These are phyloP conservation scores for Wickerhamiella lipophila DNA, from an alignment of 805 yeast species.

Conservation along the genomic window DNA sequence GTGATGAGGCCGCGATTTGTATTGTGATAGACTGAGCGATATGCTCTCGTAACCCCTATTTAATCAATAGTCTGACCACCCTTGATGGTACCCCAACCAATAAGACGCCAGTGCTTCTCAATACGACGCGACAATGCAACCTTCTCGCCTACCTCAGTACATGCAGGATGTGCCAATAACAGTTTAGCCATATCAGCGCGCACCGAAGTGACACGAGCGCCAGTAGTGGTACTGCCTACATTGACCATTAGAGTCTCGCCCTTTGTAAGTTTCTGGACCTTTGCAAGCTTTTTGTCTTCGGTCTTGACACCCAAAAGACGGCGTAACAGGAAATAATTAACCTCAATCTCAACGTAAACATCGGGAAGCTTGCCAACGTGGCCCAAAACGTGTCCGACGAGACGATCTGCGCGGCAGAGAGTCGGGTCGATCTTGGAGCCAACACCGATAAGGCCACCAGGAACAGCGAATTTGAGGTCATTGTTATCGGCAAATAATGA, in stretches of 20 bases:
- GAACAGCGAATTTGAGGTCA: slow-evolving; percentile 96
- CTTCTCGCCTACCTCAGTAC: slow-evolving; percentile 97
- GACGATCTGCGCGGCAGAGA: slow-evolving; percentile 96
- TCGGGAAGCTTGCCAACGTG: slow-evolving; percentile 93
- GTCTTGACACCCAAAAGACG: slow-evolving; percentile 97
- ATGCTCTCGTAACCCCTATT: neutral
- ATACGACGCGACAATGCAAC: slow-evolving; percentile 98
- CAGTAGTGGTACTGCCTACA: slow-evolving; percentile 98
- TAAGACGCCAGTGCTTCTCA: slow-evolving; percentile 98
- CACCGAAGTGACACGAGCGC: slow-evolving; percentile 96
- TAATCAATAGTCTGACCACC: slow-evolving; percentile 45
- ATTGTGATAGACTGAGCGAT: too few relatives aligned
- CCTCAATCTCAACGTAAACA: slow-evolving; percentile 92
- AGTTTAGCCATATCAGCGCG: slow-evolving; percentile 99
- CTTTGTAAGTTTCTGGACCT: slow-evolving; percentile 84
- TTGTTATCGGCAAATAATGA: slow-evolving; percentile 95
- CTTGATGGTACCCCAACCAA: slow-evolving; percentile 98
- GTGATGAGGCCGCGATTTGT: too few relatives aligned
- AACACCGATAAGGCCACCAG: slow-evolving; percentile 99
- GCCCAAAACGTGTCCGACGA: slow-evolving; percentile 98
- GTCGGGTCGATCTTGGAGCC: slow-evolving; percentile 99
- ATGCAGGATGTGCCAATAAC: slow-evolving; percentile 92
- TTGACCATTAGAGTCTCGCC: slow-evolving; percentile 98
- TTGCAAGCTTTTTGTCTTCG: slow-evolving; percentile 91
- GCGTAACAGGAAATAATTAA: slow-evolving; percentile 90